These are phyloP conservation scores for Porcisia deanei DNA, from an alignment of 208 protist genomes.

Conservation along the genomic window DNA sequence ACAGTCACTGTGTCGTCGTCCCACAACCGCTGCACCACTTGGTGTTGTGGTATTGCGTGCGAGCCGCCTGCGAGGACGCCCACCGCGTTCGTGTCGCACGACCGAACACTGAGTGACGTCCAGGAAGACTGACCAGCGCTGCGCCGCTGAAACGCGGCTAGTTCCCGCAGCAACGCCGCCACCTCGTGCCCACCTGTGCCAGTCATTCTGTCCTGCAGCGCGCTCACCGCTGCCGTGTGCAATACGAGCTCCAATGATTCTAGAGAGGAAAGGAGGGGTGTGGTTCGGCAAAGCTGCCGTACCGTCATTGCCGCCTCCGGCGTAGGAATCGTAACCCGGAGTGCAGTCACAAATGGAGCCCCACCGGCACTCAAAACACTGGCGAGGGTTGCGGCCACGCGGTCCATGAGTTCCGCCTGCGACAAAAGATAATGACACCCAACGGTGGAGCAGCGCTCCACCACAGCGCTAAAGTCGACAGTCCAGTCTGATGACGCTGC, in stretches of 20 bases:
- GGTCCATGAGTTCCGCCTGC: constrained; percentile 21
- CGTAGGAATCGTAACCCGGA: constrained; percentile 24
- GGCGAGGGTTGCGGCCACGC: constrained; percentile 20
- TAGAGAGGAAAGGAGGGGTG: constrained; percentile 25
- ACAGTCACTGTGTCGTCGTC: constrained; percentile 29
- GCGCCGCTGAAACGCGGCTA: constrained; percentile 10
- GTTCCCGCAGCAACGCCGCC: constrained; percentile 19
- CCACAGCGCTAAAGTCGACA: constrained; percentile 41
- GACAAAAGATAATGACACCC: constrained; percentile 4
- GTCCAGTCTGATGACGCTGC: constrained; percentile 33
- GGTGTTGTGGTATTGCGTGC: neutral
- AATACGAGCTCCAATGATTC: constrained; percentile 32
- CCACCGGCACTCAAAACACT: neutral
- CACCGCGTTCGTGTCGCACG: constrained; percentile 6
- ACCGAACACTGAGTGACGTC: constrained; percentile 1
- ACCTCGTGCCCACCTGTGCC: constrained; percentile 8
- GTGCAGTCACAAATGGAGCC: constrained; percentile 12
- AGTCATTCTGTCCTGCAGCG: constrained; percentile 7
- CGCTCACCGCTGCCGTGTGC: constrained; percentile 17
- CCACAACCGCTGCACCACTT: constrained; percentile 27
- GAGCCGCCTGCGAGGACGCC: neutral
- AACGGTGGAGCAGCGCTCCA: constrained; percentile 8
- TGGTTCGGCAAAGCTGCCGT: constrained; percentile 5
- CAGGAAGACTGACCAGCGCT: neutral
- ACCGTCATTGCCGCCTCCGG: constrained; percentile 13